A percentile compares a stretch with the other conserved stretches of the same genome.
These are phyloP conservation scores for Beauveria australis DNA, from an alignment of 2,329 filamentous ascomycete genomes.

Conservation along the genomic window DNA sequence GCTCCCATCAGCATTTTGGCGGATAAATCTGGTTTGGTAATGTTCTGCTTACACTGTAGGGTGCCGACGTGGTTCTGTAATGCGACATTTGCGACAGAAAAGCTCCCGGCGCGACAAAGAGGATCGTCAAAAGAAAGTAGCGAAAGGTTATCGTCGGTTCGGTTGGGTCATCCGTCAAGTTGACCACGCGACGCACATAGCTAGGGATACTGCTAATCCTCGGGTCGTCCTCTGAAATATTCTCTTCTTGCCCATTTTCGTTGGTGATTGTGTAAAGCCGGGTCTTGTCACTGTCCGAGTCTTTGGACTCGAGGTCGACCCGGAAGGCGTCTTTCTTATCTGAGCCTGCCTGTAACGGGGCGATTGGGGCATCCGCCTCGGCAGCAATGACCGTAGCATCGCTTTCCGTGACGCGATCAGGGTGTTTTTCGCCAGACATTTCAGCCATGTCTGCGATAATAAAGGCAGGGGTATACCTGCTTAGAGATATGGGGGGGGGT, in stretches of 20 bases:
- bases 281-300: not conserved
- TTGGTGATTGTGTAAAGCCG: constrained; percentile 4
- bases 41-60: constrained; percentile 38
- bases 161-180: constrained; percentile 46
- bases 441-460: not conserved
- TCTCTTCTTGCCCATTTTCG: constrained; percentile 16
- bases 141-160: constrained; percentile 51
- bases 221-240: constrained; percentile 37
- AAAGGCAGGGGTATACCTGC: not conserved
- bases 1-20: not conserved
- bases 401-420: constrained; percentile 1
- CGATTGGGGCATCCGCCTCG: constrained; percentile 1
- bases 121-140: constrained; percentile 45
- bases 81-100: constrained; percentile 48
- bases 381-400: not conserved
- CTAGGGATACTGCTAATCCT: constrained; percentile 45
- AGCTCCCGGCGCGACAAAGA: constrained; percentile 50
- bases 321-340: not conserved
- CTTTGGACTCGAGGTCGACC: constrained; percentile 9
- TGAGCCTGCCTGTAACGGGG: not conserved
- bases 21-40: no score
- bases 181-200: constrained; percentile 49
- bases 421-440: not conserved
- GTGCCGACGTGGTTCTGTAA: constrained; percentile 48
- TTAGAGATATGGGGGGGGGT: not conserved